These are phyloP conservation scores for Chrysoporthe austroafricana DNA, from an alignment of 2,329 filamentous ascomycete genomes.

Conservation along the genomic window DNA sequence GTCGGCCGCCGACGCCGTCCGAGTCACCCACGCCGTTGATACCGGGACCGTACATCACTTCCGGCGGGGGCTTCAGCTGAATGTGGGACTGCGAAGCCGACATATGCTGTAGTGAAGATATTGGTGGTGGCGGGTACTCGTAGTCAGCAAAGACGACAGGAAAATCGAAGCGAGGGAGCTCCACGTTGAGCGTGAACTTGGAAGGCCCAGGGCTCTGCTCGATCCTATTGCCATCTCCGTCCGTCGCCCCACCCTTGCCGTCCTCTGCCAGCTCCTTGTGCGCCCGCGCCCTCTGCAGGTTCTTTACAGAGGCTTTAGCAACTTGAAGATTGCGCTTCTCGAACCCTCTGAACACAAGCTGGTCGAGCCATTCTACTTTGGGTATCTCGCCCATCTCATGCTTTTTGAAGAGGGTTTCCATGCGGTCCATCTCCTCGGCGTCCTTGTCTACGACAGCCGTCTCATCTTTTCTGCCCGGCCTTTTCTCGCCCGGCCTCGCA, in stretches of 20 bases:
- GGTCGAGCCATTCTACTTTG: slow-evolving; percentile 92
- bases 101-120: slow-evolving; percentile 73
- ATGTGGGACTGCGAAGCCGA: slow-evolving; percentile 68
- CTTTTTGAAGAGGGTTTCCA: slow-evolving; percentile 92
- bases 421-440: slow-evolving; percentile 80
- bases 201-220: slow-evolving; percentile 51
- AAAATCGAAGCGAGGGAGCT: slow-evolving; percentile 93
- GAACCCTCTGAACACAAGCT: slow-evolving; percentile 87
- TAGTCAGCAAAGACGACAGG: slow-evolving; percentile 93
- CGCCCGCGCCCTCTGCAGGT: slow-evolving; percentile 53
- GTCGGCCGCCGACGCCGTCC: slow-evolving; percentile 56
- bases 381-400: slow-evolving; percentile 98
- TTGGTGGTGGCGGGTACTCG: slow-evolving; percentile 83
- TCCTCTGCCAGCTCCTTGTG: slow-evolving; percentile 39
- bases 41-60: slow-evolving; percentile 88
- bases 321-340: slow-evolving; percentile 74
- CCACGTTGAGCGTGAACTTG: slow-evolving; percentile 83
- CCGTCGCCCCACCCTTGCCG: slow-evolving; percentile 42
- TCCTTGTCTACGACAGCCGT: slow-evolving; percentile 67
- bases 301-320: slow-evolving; percentile 66
- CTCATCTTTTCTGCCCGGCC: slow-evolving; percentile 49
- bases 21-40: slow-evolving; percentile 71
- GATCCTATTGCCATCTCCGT: slow-evolving; percentile 42
- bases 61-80: slow-evolving; percentile 77
- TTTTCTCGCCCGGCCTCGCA: slow-evolving; percentile 62